These are phyloP conservation scores for Phytopythium aichiense DNA, from an alignment of 352 stramenopile genomes.

Conservation along the genomic window DNA sequence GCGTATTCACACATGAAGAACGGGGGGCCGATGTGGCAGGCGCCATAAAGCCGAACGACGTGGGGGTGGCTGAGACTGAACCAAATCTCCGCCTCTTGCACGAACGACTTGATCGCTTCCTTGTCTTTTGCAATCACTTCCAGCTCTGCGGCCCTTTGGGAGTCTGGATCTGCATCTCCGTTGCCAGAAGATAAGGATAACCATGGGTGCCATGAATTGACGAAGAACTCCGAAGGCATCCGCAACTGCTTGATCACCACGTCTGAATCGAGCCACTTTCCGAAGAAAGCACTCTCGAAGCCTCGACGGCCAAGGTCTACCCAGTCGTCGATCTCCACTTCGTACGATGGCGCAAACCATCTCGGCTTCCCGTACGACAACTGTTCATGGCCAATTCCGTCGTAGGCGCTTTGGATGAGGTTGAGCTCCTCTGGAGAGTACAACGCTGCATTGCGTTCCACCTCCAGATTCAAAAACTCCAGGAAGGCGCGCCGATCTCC, in stretches of 20 bases:
- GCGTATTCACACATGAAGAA: background rate
- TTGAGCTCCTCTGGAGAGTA: background rate
- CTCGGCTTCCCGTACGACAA: background rate
- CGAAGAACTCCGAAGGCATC: too few species aligned
- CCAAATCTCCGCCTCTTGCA: background rate
- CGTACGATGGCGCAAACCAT: background rate
- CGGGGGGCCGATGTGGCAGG: background rate
- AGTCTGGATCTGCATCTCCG: too few species aligned
- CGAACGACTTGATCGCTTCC: background rate
- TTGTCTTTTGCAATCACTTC: background rate
- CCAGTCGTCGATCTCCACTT: background rate
- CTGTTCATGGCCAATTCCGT: background rate
- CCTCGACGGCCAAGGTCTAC: background rate
- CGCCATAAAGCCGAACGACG: background rate
- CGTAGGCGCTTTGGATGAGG: background rate
- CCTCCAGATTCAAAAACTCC: background rate
- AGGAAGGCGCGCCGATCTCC: background rate
- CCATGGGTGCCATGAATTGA: too few species aligned
- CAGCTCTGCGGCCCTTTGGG: too few species aligned
- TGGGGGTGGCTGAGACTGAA: background rate
- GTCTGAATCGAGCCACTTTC: slow-evolving; percentile 13
- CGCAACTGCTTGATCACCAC: slow-evolving; percentile 7
- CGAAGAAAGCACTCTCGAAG: background rate
- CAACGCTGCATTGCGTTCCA: background rate
- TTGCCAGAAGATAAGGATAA: too few species aligned